These are phyloP conservation scores for Daldinia sp. DNA, from an alignment of 2,329 filamentous ascomycete species.

Conservation along the genomic window DNA sequence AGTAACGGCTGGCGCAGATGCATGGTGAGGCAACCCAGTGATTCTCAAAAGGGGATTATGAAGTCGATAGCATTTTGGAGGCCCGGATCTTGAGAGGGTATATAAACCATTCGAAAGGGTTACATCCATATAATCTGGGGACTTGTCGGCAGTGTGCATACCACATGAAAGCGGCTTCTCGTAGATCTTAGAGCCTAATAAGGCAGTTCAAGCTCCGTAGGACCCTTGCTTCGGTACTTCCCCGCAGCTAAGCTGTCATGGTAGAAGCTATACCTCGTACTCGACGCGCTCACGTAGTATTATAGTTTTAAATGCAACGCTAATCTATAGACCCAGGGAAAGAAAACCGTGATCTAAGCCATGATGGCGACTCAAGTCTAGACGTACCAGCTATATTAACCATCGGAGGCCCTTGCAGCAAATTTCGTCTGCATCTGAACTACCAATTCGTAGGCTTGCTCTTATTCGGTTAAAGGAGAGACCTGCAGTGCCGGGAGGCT, in stretches of 20 bases:
- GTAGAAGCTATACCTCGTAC: background rate
- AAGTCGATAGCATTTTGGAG: conserved; percentile 1
- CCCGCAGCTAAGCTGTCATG: conserved; percentile 17
- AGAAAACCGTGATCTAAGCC: background rate
- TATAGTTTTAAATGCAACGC: background rate
- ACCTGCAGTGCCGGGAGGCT: conserved; percentile 21
- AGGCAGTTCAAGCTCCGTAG: conserved; percentile 27
- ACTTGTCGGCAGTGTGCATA: conserved; percentile 16
- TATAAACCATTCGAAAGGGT: conserved; percentile 13
- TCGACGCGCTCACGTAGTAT: background rate
- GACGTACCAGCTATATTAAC: conserved; percentile 8
- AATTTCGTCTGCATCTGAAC: background rate
- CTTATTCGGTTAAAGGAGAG: conserved; percentile 23
- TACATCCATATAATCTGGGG: conserved; percentile 1
- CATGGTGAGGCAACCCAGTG: conserved; percentile 34
- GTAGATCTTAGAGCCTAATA: conserved; percentile 17
- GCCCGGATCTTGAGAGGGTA: background rate
- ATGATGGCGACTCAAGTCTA: conserved; percentile 2
- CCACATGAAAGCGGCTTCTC: background rate
- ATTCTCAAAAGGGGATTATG: background rate
- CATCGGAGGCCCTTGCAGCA: conserved; percentile 9
- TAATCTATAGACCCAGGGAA: conserved; percentile 12
- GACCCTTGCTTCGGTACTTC: conserved; percentile 20
- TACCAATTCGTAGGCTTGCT: background rate
- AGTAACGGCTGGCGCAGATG: conserved; percentile 27